A percentile compares a stretch with the other conserved stretches of the same genome.
phyloP scores from a whole-genome alignment of 768 basidiomycete species.

The Chalciporus chontae region DNA sequence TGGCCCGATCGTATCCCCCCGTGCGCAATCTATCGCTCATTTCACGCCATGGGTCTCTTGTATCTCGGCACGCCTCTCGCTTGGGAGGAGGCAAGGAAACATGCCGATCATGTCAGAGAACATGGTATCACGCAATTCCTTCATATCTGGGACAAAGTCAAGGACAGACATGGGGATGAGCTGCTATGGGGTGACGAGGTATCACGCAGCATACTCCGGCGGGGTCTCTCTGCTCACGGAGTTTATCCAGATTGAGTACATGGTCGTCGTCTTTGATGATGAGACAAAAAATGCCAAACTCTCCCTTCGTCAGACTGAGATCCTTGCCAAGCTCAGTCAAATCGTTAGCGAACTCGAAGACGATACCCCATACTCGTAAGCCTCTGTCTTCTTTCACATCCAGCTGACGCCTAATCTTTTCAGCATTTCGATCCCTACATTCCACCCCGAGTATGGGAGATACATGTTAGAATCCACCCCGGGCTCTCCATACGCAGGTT shows the following conservation, averaged over 20 bases:
- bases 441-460: slow-evolving; percentile 97
- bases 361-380: slow-evolving; percentile 52
- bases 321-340: slow-evolving; percentile 71
- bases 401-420: slow-evolving; percentile 1
- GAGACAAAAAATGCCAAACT: slow-evolving; percentile 76
- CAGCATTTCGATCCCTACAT: slow-evolving; percentile 78
- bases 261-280: slow-evolving; percentile 86
- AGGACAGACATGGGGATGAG: slow-evolving; percentile 87
- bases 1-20: background rate
- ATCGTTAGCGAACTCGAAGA: slow-evolving; percentile 65
- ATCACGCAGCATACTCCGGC: slow-evolving; percentile 16
- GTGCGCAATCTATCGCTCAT: slow-evolving; percentile 10
- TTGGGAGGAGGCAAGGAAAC: slow-evolving; percentile 86
- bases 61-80: slow-evolving; percentile 88
- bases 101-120: slow-evolving; percentile 83
- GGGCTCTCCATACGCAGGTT: slow-evolving; percentile 90
- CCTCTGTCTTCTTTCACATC: slow-evolving; percentile 6
- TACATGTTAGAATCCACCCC: slow-evolving; percentile 99
- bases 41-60: slow-evolving; percentile 76
- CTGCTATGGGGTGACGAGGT: slow-evolving; percentile 99
- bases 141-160: slow-evolving; percentile 88
- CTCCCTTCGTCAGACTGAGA: slow-evolving; percentile 94
- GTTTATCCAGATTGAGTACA: slow-evolving; percentile 79
- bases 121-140: slow-evolving; percentile 97
- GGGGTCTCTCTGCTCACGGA: slow-evolving; percentile 8